Conservation (phyloP, 768 basidiomycete genomes). For the Serendipita indica region DNA sequence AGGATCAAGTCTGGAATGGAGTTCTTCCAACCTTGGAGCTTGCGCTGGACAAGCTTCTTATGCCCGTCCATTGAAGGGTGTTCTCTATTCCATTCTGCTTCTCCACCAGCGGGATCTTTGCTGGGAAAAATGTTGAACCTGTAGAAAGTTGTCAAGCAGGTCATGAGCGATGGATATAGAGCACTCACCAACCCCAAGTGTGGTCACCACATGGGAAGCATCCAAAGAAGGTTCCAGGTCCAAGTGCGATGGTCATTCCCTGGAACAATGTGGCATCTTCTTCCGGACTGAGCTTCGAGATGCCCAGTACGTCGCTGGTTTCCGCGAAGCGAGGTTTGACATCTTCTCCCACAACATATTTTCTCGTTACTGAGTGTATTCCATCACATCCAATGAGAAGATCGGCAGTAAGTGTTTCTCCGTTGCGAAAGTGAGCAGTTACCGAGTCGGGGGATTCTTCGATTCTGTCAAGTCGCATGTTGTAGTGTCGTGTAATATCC, state of each 20-base stretch:
- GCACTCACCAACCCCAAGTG: background rate
- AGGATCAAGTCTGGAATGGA: background rate
- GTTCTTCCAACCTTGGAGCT: conserved; percentile 20
- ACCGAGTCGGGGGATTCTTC: conserved; percentile 23
- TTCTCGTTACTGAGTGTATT: conserved; percentile 28
- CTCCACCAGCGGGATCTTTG: conserved; percentile 16
- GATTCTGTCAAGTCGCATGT: conserved; percentile 18
- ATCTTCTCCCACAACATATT: conserved; percentile 27
- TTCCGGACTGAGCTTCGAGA: background rate
- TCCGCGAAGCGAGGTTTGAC: conserved; percentile 25
- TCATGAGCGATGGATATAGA: background rate
- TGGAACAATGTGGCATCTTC: background rate
- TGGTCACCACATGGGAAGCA: conserved; percentile 20
- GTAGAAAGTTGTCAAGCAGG: background rate
- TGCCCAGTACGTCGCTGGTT: conserved; percentile 23
- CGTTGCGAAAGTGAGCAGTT: conserved; percentile 25
- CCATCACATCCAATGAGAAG: conserved; percentile 33
- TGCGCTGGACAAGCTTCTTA: conserved; percentile 16
- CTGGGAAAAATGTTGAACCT: conserved; percentile 26
- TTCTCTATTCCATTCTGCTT: conserved; percentile 19
- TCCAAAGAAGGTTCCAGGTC: conserved; percentile 21
- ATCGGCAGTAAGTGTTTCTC: conserved; percentile 23
- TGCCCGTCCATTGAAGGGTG: conserved; percentile 18
- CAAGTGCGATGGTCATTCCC: background rate
- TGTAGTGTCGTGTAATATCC: background rate